Percentiles rank a stretch among this genome's conserved stretches.
Evolutionary conservation across 192 early-diverging fungal genomes (phyloP).

Genomic region (Rhizoclosmatium sp.): DNA sequence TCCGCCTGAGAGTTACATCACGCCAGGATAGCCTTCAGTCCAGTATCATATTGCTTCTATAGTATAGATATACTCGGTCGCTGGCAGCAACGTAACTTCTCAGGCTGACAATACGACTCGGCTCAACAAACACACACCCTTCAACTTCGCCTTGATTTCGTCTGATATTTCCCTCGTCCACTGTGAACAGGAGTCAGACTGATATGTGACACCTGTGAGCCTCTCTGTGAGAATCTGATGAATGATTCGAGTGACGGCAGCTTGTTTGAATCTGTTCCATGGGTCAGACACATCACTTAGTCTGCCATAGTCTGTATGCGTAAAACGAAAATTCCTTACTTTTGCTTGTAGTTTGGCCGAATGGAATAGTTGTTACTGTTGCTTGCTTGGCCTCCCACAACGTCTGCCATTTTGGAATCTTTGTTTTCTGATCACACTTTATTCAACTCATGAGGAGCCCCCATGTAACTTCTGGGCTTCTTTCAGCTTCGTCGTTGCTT

Average conservation of each 20-base stretch:
- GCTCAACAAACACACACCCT: constrained; percentile 44
- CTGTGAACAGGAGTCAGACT: constrained; percentile 60
- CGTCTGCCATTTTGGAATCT: no score
- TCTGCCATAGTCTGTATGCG: not conserved
- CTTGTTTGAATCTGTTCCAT: constrained; percentile 57
- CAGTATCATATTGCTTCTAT: no score
- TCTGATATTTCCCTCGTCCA: constrained; percentile 65
- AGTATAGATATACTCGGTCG: constrained; percentile 3
- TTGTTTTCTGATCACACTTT: no score
- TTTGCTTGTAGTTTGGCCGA: constrained; percentile 67
- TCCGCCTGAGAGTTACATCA: no score
- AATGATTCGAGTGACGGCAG: constrained; percentile 53
- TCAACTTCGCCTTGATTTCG: constrained; percentile 65
- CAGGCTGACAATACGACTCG: not conserved
- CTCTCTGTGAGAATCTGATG: constrained; percentile 56
- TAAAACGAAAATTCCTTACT: constrained; percentile 41
- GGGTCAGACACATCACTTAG: not conserved
- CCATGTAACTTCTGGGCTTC: no score
- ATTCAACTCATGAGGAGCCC: no score
- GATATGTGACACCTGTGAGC: constrained; percentile 54
- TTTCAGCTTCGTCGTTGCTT: no score
- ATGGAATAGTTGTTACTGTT: constrained; percentile 50
- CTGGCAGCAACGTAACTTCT: not conserved
- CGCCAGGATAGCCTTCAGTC: no score
- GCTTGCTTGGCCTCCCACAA: not conserved